phyloP scores from a whole-genome alignment of 179 eudicot species.

The Nepenthes alata region DNA sequence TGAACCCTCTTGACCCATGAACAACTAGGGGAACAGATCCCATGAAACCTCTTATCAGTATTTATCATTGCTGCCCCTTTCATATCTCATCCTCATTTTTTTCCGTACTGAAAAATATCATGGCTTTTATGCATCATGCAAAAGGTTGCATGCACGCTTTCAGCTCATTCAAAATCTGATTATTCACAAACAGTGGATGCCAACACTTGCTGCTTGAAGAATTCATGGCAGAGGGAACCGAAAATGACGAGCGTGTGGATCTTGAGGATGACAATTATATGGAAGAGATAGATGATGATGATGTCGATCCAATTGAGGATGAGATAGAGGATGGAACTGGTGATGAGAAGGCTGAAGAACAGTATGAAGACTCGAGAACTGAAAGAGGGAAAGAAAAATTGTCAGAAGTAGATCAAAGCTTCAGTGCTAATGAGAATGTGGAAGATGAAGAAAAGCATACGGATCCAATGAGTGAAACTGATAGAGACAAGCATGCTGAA shows the following conservation, averaged over 20 bases:
- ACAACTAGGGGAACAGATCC: no score
- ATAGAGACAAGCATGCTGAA: conserved; percentile 49
- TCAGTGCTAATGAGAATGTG: conserved; percentile 15
- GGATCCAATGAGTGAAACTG: conserved; percentile 37
- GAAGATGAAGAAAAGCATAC: conserved; percentile 37
- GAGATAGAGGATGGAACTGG: conserved; percentile 28
- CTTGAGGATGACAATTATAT: conserved; percentile 54
- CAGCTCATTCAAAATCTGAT: no score
- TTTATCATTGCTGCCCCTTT: no score
- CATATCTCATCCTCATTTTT: no score
- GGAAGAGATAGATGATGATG: conserved; percentile 42
- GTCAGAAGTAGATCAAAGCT: conserved; percentile 30
- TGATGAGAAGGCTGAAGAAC: conserved; percentile 53
- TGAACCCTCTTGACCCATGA: background rate
- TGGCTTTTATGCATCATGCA: no score
- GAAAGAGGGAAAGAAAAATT: conserved; percentile 45
- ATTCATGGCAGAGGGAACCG: conserved; percentile 45
- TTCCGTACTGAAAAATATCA: no score
- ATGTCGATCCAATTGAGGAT: conserved; percentile 47
- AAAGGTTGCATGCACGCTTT: no score
- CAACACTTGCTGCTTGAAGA: conserved; percentile 22
- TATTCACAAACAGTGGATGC: conserved; percentile 9
- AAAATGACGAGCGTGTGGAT: conserved; percentile 79
- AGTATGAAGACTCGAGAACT: conserved; percentile 33
- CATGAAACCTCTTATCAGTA: no score